Conservation (phyloP, 1,139 yeast species). For the Diutina neorugosa region DNA sequence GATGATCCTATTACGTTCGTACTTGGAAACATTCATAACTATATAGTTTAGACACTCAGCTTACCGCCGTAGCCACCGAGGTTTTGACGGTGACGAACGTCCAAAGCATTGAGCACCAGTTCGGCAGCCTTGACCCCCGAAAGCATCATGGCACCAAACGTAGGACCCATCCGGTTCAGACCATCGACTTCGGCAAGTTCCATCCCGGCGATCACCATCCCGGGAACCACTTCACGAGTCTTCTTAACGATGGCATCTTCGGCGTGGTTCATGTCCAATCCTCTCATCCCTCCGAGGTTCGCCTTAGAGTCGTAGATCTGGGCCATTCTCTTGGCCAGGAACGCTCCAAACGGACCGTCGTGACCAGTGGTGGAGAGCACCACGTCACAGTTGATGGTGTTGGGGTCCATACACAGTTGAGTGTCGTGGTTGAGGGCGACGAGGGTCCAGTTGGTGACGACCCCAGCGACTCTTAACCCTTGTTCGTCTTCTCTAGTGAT, state of each 20-base stretch:
- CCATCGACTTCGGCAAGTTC: constrained; percentile 72
- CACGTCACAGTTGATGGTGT: constrained; percentile 63
- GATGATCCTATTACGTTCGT: too few relatives aligned
- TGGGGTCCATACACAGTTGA: constrained; percentile 79
- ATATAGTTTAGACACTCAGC: not conserved
- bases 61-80: not conserved
- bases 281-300: constrained; percentile 62
- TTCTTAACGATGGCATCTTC: constrained; percentile 69
- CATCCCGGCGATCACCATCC: constrained; percentile 72
- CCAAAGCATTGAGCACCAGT: constrained; percentile 38
- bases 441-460: constrained; percentile 74
- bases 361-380: constrained; percentile 69
- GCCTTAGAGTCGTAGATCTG: constrained; percentile 21
- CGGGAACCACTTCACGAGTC: constrained; percentile 59
- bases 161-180: constrained; percentile 75
- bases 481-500: constrained; percentile 47
- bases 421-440: constrained; percentile 68
- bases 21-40: too few relatives aligned
- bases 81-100: constrained; percentile 9
- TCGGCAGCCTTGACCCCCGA: constrained; percentile 74
- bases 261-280: constrained; percentile 67
- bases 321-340: constrained; percentile 40
- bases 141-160: constrained; percentile 73
- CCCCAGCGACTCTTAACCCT: constrained; percentile 64
- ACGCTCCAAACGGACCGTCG: constrained; percentile 83